Base-by-base conservation (phyloP, 768 basidiomycete species). In the Boletus reticuloceps region DNA sequence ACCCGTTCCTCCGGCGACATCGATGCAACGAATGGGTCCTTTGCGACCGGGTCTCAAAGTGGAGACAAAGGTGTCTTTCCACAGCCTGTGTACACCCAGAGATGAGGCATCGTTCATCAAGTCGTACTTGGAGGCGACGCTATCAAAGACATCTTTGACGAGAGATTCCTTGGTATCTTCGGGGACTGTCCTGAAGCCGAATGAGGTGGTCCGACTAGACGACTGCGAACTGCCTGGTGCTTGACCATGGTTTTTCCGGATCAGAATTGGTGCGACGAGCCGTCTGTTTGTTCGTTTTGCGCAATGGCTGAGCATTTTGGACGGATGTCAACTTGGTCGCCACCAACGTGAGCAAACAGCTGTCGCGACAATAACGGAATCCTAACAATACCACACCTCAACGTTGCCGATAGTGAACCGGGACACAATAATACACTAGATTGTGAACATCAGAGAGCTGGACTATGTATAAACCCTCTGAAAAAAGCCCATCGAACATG, bases 61-160 rank as follows among this genome's bases (percentile, higher is more conserved):
- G 2, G 84, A 80, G 27, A 98, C 86, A 66, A 91, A 91, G 17
- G 85, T 79, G 70, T 98, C 94, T 74, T 98, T 99, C 97, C 97
- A 99, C 22, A 99, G 76, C 51, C 97, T 82, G 68, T 98, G 97
- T 11, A 98, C 87, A 36, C 97, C 97, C 58, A 98, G 74, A 4
- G 97, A 98, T 72, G 94, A 91, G n/a, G 94, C 92, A 68, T 98
- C 97, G 78, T 99, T 99, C 96, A 99, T 97, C 40, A 98, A 72
- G 72, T 98, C 97, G 74, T 99, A 99, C 43, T 82, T 88, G 36
- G 91, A 88, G 41, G 97, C 94, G 54, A 99, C 97, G 8, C 92
- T 96, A 66, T 91, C 86, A 74, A 99, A 99, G 49, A 99, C 95
- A 59, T 82, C 82, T 64, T 91, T 92, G 58, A 99, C 97, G 44